A percentile compares a stretch with the other conserved stretches of the same genome.
phyloP scores from a whole-genome alignment of 192 early-diverging fungal genomes.

The Chytriomyces sp. region DNA sequence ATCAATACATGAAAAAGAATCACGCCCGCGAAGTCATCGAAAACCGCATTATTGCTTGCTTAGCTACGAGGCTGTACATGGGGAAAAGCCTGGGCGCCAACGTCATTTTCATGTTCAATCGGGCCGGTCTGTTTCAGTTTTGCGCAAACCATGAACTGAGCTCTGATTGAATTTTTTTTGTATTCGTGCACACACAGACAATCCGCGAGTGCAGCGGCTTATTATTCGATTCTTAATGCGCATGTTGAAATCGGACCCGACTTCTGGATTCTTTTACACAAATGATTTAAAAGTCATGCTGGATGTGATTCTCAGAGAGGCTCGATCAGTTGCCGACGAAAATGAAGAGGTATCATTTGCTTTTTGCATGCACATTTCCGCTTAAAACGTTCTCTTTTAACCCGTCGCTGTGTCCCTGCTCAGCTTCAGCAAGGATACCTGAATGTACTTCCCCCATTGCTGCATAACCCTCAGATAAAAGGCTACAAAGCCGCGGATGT shows the following conservation, averaged over 20 bases:
- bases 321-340: constrained; percentile 73
- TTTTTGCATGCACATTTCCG: neutral
- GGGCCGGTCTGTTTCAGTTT: constrained; percentile 65
- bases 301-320: constrained; percentile 85
- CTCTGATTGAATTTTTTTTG: too few species aligned
- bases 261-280: constrained; percentile 83
- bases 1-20: constrained; percentile 69
- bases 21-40: constrained; percentile 37
- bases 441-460: constrained; percentile 37
- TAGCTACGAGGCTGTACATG: constrained; percentile 57
- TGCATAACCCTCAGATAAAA: constrained; percentile 27
- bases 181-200: too few species aligned
- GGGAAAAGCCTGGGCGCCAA: constrained; percentile 87
- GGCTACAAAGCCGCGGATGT: constrained; percentile 31
- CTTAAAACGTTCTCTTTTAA: neutral
- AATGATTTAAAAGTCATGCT: constrained; percentile 89
- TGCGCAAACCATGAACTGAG: neutral
- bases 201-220: neutral
- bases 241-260: constrained; percentile 68
- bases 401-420: neutral
- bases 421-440: constrained; percentile 54
- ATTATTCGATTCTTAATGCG: constrained; percentile 70
- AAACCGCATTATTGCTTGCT: constrained; percentile 60
- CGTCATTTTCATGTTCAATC: constrained; percentile 90
- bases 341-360: constrained; percentile 53